Base-by-base conservation (phyloP, 495 filamentous ascomycete species). In the Venustampulla echinocandica region DNA sequence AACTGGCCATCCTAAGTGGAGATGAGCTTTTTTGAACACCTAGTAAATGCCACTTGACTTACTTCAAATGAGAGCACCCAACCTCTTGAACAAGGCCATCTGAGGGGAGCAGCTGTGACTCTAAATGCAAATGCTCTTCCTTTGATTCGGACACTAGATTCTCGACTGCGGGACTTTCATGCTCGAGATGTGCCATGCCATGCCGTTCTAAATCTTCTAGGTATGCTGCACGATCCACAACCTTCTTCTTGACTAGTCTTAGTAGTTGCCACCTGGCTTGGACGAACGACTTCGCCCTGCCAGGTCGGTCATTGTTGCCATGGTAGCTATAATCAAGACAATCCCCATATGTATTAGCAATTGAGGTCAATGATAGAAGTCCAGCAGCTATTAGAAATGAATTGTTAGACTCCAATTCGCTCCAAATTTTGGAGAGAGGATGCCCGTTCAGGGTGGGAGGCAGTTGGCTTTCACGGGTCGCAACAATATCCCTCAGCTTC, bases 161-260 rank as follows among this genome's bases (percentile, higher is more conserved):
- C 7, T 13, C 27, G 27, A 7, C 27, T 13, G 13, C 6, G 13
- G 27, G 7, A 30, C 13, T 13, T 30, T 7, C 7, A 30, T n/a
- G 27, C 6, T 30, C 27, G 27, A 7, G 27, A 30, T 7, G 13
- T 7, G 6, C 27, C 27, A 7, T 30, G 27, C 6, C 7, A 30
- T 30, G 27, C 27, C 6, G 27, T 30, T 30, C 27, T 69, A 59
- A 44, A 69, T 68, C 35, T 70, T 74, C 38, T 6, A 19, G 6
- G 14, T 41, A 41, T 23, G 38, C 4, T 18, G 23, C 23, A 4
- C 14, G 19, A 41, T 41, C 38, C 3, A 14, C 15, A 19, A 23
- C 19, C 14, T 41, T 41, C 20, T 20, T 14, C 20, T 14, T 9
- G 19, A 41, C 19, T 9, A 41, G 38, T 20, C 15, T 41, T 20